Conservation (phyloP, 257 asterid species). For the Solanum lignicaule region DNA sequence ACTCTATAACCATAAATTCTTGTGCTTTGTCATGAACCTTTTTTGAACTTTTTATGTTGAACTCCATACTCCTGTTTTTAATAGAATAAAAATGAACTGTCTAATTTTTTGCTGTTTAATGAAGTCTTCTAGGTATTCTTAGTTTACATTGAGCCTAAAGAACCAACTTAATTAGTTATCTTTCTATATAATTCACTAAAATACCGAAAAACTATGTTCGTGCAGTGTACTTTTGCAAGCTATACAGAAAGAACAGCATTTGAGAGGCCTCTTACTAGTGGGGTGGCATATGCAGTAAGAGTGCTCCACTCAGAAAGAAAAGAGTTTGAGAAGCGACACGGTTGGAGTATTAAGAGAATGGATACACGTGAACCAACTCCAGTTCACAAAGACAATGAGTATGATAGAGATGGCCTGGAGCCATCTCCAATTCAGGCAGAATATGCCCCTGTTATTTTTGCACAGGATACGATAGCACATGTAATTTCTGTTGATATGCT, state of each 20-base stretch:
- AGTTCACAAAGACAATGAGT: constrained; percentile 84
- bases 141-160: not conserved
- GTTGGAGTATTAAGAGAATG: constrained; percentile 92
- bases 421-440: constrained; percentile 84
- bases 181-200: not conserved
- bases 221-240: constrained; percentile 72
- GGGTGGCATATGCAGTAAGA: constrained; percentile 95
- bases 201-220: not conserved
- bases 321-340: constrained; percentile 72
- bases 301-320: constrained; percentile 78
- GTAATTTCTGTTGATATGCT: constrained; percentile 89
- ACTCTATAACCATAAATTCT: not conserved
- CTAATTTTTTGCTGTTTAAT: not conserved
- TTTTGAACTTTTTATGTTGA: not conserved
- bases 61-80: not conserved
- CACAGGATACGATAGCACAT: constrained; percentile 94
- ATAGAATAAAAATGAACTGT: not conserved
- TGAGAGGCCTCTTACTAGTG: constrained; percentile 98
- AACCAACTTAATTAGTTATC: not conserved
- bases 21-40: not conserved
- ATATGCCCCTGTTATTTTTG: constrained; percentile 95
- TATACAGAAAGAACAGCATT: constrained; percentile 86
- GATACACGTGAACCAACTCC: constrained; percentile 71
- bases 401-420: constrained; percentile 56
- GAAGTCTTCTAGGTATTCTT: not conserved